Conservation (phyloP, 2,329 filamentous ascomycete genomes). For the Talaromyces sp. region DNA sequence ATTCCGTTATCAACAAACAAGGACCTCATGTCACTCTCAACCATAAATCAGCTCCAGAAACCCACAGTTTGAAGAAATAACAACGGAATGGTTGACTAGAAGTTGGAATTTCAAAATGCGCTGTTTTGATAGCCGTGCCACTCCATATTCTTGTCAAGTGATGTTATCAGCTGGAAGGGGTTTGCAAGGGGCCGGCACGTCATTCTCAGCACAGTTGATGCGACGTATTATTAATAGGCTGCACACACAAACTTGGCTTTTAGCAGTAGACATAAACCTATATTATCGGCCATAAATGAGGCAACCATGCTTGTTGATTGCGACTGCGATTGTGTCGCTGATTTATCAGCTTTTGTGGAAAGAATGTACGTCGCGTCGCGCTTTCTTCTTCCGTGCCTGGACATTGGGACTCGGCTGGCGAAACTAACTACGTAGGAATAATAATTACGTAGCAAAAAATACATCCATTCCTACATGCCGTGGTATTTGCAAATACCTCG, state of each 20-base stretch:
- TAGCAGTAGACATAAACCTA: not conserved
- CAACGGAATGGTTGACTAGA: not conserved
- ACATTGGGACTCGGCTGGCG: not conserved
- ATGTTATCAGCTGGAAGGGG: not conserved
- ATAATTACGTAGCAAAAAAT: not conserved
- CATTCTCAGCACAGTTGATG: conserved; percentile 8
- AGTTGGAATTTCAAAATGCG: not conserved
- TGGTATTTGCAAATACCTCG: not conserved
- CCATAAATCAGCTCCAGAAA: not conserved
- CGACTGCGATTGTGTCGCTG: not conserved
- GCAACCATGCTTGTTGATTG: not conserved
- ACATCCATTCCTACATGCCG: not conserved
- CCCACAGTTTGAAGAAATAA: not conserved
- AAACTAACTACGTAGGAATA: not conserved
- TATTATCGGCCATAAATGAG: not conserved
- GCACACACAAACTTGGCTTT: not conserved
- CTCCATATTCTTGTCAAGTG: not conserved
- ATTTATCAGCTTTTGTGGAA: not conserved
- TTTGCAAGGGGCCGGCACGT: conserved; percentile 3
- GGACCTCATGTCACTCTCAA: not conserved
- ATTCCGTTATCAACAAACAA: not conserved
- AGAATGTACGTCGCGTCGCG: not conserved
- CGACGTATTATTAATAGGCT: conserved; percentile 4
- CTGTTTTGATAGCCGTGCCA: not conserved
- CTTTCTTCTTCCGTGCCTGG: not conserved